Evolutionary conservation across 768 basidiomycete genomes (phyloP), one percentile per base, ranked within the genome.

Genomic region (Glaciozyma antarctica): DNA sequence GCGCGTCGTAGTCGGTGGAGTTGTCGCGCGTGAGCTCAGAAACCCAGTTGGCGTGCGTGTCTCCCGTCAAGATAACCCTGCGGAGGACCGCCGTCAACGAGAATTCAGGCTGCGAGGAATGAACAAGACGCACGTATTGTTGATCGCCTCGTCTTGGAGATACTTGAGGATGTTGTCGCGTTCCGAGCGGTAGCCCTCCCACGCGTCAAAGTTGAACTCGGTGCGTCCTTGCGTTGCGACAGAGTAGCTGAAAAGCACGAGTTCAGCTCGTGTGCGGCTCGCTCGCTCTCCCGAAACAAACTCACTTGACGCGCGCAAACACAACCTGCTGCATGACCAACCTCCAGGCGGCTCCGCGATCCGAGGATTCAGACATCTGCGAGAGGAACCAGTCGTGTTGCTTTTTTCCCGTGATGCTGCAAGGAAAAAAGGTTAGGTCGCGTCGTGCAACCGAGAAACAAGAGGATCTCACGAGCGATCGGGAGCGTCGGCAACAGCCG

Each of bases 31-130:
- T 58, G 15, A 58, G 26, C 43, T 34, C 32, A 55, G 58, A 28
- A 19, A 81, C 83, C 83, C 83, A 84, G 72, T 83, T 83, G 7
- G 82, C 82, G 70, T 85, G 83, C 60, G 81, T 82, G 70, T 85
- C 84, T 17, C 84, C 83, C n/a, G 83, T 78, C n/a, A 84, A 77
- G 60, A 84, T 80, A 63, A 84, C 72, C 1, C 81, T 81, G 71
- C 84, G 84, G 75, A 76, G 77, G 38, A 48, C 17, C 21, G 19
- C 28, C 1, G 22, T 22, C 34, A 41, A 32, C 21, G 17, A 5
- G 30, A 5, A 16, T 34, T 3, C 32, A 32, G 32, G 34, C 34
- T 16, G 5, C 15, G 15, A 16, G 30, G 47, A 13, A 9, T 24
- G 9, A 21, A 16, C 5, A 15, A 32, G 13, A 15, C 60, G 10